Percentiles rank a stretch among this genome's conserved stretches.
These are phyloP conservation scores for Syzygium aqueum DNA, from an alignment of 345 rosid species.

Conservation along the genomic window DNA sequence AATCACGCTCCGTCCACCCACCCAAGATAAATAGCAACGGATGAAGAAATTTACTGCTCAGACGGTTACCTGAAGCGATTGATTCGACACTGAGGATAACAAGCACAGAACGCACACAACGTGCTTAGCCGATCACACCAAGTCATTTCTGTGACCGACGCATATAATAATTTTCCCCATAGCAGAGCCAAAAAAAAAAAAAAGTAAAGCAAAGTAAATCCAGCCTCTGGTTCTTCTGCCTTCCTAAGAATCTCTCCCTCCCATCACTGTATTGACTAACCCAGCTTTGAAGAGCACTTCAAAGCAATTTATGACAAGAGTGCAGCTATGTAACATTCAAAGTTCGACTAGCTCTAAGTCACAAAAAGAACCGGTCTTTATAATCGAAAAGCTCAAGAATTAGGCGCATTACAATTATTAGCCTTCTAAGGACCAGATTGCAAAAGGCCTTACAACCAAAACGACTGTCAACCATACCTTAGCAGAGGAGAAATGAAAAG, in stretches of 20 bases:
- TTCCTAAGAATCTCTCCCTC: neutral
- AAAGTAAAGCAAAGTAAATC: neutral
- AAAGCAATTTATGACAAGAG: neutral
- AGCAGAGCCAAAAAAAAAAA: neutral
- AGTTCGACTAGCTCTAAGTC: neutral
- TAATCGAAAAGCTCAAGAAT: neutral
- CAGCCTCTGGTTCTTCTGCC: neutral
- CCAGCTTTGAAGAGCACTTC: neutral
- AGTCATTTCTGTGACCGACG: neutral
- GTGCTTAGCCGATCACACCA: neutral
- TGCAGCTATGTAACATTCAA: neutral
- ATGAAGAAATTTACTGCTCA: neutral
- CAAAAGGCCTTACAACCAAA: neutral
- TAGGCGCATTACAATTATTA: neutral
- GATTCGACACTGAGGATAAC: neutral
- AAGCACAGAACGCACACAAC: neutral
- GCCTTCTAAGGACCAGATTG: neutral
- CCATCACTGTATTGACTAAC: neutral
- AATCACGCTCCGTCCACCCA: neutral
- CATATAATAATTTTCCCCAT: neutral
- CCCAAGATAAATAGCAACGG: neutral
- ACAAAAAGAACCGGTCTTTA: neutral
- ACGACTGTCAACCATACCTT: neutral
- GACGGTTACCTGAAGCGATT: neutral
- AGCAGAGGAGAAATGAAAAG: neutral